Conservation (phyloP, 768 basidiomycete genomes). For the Leccinum uliginosum region DNA sequence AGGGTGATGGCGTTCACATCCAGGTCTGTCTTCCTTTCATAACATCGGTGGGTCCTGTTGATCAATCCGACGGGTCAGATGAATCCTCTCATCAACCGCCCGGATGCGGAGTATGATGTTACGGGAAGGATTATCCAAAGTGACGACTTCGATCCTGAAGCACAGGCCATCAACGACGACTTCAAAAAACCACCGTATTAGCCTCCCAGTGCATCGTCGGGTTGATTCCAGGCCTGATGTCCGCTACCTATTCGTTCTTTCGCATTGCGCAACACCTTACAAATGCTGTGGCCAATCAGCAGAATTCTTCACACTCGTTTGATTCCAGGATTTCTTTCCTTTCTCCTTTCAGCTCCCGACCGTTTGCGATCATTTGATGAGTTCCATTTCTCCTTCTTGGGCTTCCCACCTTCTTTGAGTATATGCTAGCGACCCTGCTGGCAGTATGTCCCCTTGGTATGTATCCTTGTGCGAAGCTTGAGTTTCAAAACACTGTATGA, state of each 20-base stretch:
- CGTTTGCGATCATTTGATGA: not conserved
- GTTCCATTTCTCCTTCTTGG: not conserved
- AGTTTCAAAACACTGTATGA: not conserved
- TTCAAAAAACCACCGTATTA: slow-evolving; percentile 57
- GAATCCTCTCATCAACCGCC: slow-evolving; percentile 55
- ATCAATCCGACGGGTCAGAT: slow-evolving; percentile 42
- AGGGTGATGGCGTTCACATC: slow-evolving; percentile 54
- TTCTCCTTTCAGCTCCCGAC: not conserved
- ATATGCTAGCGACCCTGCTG: not conserved
- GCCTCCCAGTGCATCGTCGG: not conserved
- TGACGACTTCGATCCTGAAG: slow-evolving; percentile 54
- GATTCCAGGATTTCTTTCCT: not conserved
- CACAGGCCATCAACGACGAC: slow-evolving; percentile 53
- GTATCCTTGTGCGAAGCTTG: not conserved
- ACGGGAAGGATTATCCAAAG: slow-evolving; percentile 46
- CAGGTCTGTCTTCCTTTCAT: slow-evolving; percentile 37
- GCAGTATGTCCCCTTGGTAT: not conserved
- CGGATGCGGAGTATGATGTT: slow-evolving; percentile 51
- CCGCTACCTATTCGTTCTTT: not conserved
- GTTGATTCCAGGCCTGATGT: not conserved
- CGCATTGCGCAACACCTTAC: not conserved
- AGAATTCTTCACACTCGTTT: not conserved
- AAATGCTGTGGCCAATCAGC: not conserved
- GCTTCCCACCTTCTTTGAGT: not conserved
- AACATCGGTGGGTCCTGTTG: not conserved